Evolutionary conservation across 176 grass and related monocot species (phyloP).

Genomic region (Poa annua): DNA sequence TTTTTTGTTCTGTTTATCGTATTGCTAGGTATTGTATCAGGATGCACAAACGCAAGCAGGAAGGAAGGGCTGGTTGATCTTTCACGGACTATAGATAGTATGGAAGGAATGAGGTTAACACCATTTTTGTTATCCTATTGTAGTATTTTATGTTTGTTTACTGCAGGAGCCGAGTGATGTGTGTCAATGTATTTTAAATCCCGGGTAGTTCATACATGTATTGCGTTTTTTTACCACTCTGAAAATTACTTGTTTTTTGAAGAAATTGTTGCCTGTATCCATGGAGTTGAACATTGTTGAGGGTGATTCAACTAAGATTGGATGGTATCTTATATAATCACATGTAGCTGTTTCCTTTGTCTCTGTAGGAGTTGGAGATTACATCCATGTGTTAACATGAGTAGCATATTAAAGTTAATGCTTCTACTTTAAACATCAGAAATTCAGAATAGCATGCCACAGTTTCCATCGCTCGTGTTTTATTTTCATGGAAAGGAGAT

Average conservation of each 20-base stretch:
- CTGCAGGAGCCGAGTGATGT: neutral
- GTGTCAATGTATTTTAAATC: neutral
- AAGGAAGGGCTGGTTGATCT: constrained; percentile 61
- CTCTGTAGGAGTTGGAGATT: neutral
- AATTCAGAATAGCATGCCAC: neutral
- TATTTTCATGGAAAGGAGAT: neutral
- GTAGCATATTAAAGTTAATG: neutral
- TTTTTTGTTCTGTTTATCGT: constrained; percentile 26
- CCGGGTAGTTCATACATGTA: neutral
- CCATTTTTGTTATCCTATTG: constrained; percentile 1
- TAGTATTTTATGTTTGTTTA: constrained; percentile 23
- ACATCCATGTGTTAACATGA: constrained; percentile 19
- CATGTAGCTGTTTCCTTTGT: neutral
- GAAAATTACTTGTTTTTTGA: neutral
- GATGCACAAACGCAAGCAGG: constrained; percentile 26
- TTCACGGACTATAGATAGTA: constrained; percentile 65
- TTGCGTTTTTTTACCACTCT: constrained; percentile 5
- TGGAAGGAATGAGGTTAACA: constrained; percentile 63
- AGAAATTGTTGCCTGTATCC: constrained; percentile 20
- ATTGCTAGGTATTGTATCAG: constrained; percentile 66
- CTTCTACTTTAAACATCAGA: constrained; percentile 16
- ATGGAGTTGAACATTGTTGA: neutral
- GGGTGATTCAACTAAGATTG: constrained; percentile 3
- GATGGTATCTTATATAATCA: neutral
- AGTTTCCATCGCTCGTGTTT: neutral